Conservation (phyloP, 768 basidiomycete species). For the Fomitopsis serialis region DNA sequence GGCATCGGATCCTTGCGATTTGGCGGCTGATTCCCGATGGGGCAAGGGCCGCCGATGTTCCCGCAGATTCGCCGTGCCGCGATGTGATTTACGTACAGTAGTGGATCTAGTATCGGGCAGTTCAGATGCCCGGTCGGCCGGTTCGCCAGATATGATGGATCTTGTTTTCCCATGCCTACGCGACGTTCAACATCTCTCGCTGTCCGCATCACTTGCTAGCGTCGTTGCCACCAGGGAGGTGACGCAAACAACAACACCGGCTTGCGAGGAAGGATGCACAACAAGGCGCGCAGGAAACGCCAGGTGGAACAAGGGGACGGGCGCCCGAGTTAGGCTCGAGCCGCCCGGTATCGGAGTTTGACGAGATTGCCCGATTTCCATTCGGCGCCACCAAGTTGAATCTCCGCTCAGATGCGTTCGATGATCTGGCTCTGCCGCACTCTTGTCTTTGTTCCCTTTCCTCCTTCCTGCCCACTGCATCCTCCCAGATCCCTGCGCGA, state of each 20-base stretch:
- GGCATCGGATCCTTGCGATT: neutral
- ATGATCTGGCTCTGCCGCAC: conserved; percentile 17
- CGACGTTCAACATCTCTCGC: neutral
- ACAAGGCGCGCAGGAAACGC: too few relatives aligned
- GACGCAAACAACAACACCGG: too few relatives aligned
- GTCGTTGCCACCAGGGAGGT: too few relatives aligned
- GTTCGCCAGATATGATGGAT: conserved; percentile 27
- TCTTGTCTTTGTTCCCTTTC: conserved; percentile 18
- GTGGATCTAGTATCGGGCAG: conserved; percentile 25
- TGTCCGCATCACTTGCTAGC: too few relatives aligned
- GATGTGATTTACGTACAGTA: conserved; percentile 21
- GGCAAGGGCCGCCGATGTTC: conserved; percentile 14
- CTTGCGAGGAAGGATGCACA: too few relatives aligned
- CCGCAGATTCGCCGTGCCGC: conserved; percentile 23
- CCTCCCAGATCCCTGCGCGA: conserved; percentile 9
- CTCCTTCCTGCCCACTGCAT: conserved; percentile 12
- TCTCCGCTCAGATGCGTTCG: conserved; percentile 21
- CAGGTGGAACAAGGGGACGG: neutral
- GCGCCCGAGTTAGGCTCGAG: neutral
- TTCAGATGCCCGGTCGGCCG: conserved; percentile 24
- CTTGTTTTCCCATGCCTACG: conserved; percentile 3
- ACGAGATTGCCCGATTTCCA: conserved; percentile 2
- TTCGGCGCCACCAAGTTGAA: conserved; percentile 14
- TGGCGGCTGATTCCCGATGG: conserved; percentile 6
- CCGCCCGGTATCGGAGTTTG: neutral